Evolutionary conservation across 768 basidiomycete genomes (phyloP), one percentile per base, ranked within the genome.

Genomic region (Tricholoma sp.): DNA sequence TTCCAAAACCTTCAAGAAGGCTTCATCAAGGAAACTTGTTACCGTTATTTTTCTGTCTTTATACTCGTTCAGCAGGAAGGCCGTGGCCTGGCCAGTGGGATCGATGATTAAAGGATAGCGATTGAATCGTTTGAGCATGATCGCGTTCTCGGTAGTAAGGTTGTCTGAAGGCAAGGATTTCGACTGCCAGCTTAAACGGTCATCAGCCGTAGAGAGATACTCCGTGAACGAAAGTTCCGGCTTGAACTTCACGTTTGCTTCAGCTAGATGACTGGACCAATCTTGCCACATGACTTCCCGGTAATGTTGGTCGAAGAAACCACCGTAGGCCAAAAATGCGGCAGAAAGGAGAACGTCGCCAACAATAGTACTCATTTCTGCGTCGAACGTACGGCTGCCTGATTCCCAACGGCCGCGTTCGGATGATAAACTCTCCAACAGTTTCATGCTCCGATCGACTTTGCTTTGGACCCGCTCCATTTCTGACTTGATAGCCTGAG

Each of bases 241-340:
- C 70, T 97, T 98, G 80, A 86, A 96, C 69, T 88, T 89, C 77
- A 99, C 83, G 63, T 82, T 89, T 45, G 96, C 94, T 60, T 94
- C 94, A 2, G 84, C 69, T 33, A 99, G 81, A 69, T 98, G 97
- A 57, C 78, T 81, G 17, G 86, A 84, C 97, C 96, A 99, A 62
- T 92, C 88, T 62, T 94, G 88, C 93, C 92, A 94, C 91, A 97
- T 95, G 57, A 86, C 81, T 70, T 98, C 94, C 58, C 97, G 91
- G 74, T 98, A 96, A 66, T 93, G 88, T 70, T 99, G 97, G 69
- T 99, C 97, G 69, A 98, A 99, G 84, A 94, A 98, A 52, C 97
- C 97, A 18, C 90, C 88, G 64, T 99, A 99, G 1, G 97, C 95
- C 57, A 98, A 73, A 84, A 98, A 98, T 0, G 92, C 97, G 1